A percentile compares a stretch with the other conserved stretches of the same genome.
These are phyloP conservation scores for Biancaea sappan DNA, from an alignment of 306 rosid species.

Conservation along the genomic window DNA sequence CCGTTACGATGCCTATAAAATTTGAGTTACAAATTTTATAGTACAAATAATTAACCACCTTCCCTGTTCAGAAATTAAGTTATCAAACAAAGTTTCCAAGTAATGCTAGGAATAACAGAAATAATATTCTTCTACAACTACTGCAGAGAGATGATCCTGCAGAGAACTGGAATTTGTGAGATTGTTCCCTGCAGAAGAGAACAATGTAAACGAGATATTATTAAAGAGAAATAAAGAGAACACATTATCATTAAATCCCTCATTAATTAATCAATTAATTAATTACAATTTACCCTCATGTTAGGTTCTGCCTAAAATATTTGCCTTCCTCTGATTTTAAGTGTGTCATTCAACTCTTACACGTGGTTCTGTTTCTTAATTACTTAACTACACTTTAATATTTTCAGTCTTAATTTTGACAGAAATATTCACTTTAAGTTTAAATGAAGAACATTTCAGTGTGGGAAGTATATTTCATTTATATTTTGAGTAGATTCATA, in stretches of 20 bases:
- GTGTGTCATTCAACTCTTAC: too few species aligned
- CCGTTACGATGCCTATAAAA: background rate
- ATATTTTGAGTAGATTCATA: too few species aligned
- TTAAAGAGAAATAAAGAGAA: background rate
- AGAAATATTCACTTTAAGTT: too few species aligned
- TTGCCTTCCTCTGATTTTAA: too few species aligned
- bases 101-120: constrained; percentile 40
- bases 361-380: too few species aligned
- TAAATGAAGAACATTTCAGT: too few species aligned
- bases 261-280: too few species aligned
- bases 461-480: too few species aligned
- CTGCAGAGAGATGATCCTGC: constrained; percentile 40
- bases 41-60: background rate
- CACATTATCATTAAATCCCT: background rate
- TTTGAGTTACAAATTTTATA: background rate
- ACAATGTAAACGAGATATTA: constrained; percentile 20
- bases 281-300: too few species aligned
- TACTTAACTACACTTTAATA: too few species aligned
- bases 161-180: constrained; percentile 80
- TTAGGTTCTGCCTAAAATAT: too few species aligned
- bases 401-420: too few species aligned
- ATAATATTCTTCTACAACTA: constrained; percentile 39
- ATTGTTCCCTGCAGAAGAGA: constrained; percentile 71
- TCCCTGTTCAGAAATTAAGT: constrained; percentile 20
- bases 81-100: constrained; percentile 41